Percentiles rank a stretch among this genome's conserved stretches.
Conservation (phyloP, 352 stramenopile genomes). For the Pythium utonaiense region DNA sequence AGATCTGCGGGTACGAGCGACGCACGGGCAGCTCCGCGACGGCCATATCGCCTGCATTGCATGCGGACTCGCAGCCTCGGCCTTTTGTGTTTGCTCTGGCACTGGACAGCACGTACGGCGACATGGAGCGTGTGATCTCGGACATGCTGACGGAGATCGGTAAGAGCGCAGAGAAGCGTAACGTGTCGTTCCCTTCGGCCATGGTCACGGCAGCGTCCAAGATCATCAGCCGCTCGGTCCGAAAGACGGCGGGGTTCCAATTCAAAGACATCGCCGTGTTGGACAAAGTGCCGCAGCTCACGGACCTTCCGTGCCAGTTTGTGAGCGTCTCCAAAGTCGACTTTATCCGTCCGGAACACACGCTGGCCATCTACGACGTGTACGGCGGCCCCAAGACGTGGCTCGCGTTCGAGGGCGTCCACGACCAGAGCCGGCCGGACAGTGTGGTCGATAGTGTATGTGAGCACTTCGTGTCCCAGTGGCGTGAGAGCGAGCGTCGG, state of each 20-base stretch:
- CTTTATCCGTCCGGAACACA: constrained; percentile 66
- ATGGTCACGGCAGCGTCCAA: constrained; percentile 70
- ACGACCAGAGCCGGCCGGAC: constrained; percentile 58
- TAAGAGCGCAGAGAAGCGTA: constrained; percentile 64
- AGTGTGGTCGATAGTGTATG: constrained; percentile 40
- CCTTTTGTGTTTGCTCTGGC: constrained; percentile 58
- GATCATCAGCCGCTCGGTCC: constrained; percentile 64
- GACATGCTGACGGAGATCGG: constrained; percentile 73
- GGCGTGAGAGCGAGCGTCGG: constrained; percentile 2
- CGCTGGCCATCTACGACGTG: constrained; percentile 40
- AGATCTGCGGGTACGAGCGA: constrained; percentile 29
- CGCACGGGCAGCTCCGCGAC: not conserved
- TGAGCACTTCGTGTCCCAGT: constrained; percentile 10
- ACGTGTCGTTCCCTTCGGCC: constrained; percentile 51
- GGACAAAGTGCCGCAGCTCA: constrained; percentile 35
- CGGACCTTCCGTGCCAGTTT: constrained; percentile 52
- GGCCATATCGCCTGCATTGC: not conserved
- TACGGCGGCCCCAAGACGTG: constrained; percentile 66
- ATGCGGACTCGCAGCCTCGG: not conserved
- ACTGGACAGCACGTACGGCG: constrained; percentile 62
- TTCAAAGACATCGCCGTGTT: constrained; percentile 54
- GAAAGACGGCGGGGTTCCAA: constrained; percentile 54
- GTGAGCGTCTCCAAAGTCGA: constrained; percentile 66
- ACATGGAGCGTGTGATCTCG: constrained; percentile 73
- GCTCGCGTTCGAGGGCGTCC: constrained; percentile 46